Conservation (phyloP, 108 stramenopile genomes). For the Nitzschia palea region DNA sequence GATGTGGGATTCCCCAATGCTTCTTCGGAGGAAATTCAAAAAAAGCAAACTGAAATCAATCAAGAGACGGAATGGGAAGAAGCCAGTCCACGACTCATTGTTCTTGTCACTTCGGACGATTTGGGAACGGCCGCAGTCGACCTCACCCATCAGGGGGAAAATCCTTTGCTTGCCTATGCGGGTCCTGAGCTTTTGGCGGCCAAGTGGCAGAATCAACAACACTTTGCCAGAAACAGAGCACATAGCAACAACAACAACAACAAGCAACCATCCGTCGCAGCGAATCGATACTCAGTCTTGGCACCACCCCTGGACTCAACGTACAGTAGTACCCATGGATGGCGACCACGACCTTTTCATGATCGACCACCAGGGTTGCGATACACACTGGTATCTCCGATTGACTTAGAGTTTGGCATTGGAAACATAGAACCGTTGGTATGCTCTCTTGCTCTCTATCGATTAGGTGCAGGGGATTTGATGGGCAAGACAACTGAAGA, state of each 20-base stretch:
- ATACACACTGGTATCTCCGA: constrained; percentile 58
- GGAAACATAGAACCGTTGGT: constrained; percentile 69
- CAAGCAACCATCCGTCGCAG: background rate
- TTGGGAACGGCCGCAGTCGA: constrained; percentile 34
- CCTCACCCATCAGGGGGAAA: background rate
- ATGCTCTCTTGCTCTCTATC: constrained; percentile 71
- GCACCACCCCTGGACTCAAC: constrained; percentile 81
- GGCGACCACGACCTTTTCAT: constrained; percentile 76
- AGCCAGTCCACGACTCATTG: constrained; percentile 71
- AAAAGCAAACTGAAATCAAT: constrained; percentile 69
- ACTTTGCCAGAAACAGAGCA: constrained; percentile 24
- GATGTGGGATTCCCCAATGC: constrained; percentile 87
- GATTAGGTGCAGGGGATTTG: constrained; percentile 13
- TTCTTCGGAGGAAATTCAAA: constrained; percentile 52
- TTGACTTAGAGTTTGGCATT: constrained; percentile 46
- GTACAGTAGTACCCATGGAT: constrained; percentile 50
- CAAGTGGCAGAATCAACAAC: constrained; percentile 45
- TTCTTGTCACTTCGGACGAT: constrained; percentile 56
- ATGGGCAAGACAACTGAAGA: constrained; percentile 80
- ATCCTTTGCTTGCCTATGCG: constrained; percentile 57
- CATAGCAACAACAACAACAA: constrained; percentile 7
- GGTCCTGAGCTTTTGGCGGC: constrained; percentile 58
- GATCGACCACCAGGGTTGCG: constrained; percentile 69
- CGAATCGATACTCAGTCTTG: constrained; percentile 43
- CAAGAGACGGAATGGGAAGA: constrained; percentile 84